Evolutionary conservation across 148 eudicot species (phyloP), one percentile per base, ranked within the genome.

Genomic region (Agrostemma githago): DNA sequence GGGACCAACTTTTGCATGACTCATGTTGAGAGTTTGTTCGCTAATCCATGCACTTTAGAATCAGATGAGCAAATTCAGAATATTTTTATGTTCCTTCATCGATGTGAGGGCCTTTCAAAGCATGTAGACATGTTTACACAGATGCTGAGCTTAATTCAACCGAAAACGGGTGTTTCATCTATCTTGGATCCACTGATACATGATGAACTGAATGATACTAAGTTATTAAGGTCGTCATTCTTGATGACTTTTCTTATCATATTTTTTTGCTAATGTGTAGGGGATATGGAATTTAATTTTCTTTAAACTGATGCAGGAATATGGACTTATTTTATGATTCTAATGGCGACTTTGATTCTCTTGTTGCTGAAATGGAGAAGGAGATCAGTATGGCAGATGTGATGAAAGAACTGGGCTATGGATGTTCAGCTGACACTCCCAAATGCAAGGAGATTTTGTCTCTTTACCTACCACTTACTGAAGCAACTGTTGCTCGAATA

Each of bases 341-440:
- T 62, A 73, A 71, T 63, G 89, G 81, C 72, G 97, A 95, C 78
- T 89, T 92, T 83, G 92, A 86, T 83, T 79, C 83, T 72, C 69
- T 92, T 79, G 81, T 92, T 68, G 93, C 93, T 79, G 97, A 95
- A 84, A 88, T 92, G 89, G 98, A 93, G 86, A 87, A 80, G 81
- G 96, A 91, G 78, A 87, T 87, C 81, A 85, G 88, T 79, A 84
- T 92, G 89, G 90, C 90, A 41, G 97, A 90, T 72, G 79, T 92
- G 72, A 85, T 95, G 86, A 90, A 86, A 59, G 98, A 95, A 83
- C 77, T 95, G 72, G 98, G 98, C 62, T 91, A 87, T 79, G 97
- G 97, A 59, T 95, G 96, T 85, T 90, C 98, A 10, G 74, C 73
- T 67, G 83, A 82, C 83, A 86, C 90, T 40, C 67, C 90, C 46